Percentiles rank a stretch among this genome's conserved stretches.
phyloP scores from a whole-genome alignment of 2,329 filamentous ascomycete genomes.

The Aspergillus intermedius region DNA sequence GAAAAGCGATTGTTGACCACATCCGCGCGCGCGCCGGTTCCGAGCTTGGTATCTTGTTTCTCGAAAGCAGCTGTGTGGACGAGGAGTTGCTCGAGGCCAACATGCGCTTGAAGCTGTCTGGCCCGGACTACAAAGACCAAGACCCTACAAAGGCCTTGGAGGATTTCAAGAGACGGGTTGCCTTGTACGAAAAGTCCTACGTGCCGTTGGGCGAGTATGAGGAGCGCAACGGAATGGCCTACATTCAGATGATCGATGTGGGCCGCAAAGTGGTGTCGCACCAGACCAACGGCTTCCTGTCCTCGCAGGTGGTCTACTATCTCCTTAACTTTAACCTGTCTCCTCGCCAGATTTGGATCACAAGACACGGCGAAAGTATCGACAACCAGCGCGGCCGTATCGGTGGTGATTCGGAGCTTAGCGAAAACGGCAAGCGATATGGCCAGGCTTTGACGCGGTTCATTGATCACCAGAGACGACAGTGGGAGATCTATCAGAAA shows the following conservation, averaged over 20 bases:
- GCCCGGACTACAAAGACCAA: conserved; percentile 92
- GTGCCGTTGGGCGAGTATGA: conserved; percentile 85
- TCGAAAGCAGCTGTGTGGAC: conserved; percentile 90
- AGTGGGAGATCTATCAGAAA: conserved; percentile 78
- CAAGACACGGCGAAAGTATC: conserved; percentile 80
- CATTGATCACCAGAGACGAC: conserved; percentile 69
- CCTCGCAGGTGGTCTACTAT: conserved; percentile 87
- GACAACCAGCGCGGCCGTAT: conserved; percentile 87
- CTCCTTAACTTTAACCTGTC: conserved; percentile 95
- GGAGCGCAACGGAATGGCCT: conserved; percentile 83
- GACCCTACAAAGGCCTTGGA: conserved; percentile 76
- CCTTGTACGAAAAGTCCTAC: conserved; percentile 90
- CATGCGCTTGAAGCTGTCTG: conserved; percentile 92
- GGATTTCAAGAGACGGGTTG: conserved; percentile 89
- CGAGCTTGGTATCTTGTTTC: conserved; percentile 81
- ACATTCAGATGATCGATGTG: conserved; percentile 97
- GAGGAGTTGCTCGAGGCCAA: conserved; percentile 82
- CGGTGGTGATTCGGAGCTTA: conserved; percentile 81
- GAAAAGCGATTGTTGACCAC: conserved; percentile 74
- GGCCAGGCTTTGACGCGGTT: conserved; percentile 74
- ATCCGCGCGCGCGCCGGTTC: conserved; percentile 78
- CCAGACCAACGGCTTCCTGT: conserved; percentile 84
- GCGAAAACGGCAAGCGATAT: conserved; percentile 71
- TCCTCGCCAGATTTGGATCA: conserved; percentile 96
- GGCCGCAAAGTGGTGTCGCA: conserved; percentile 89